Base-by-base conservation (phyloP, 495 filamentous ascomycete species). In the Hypoxylon perforatum region DNA sequence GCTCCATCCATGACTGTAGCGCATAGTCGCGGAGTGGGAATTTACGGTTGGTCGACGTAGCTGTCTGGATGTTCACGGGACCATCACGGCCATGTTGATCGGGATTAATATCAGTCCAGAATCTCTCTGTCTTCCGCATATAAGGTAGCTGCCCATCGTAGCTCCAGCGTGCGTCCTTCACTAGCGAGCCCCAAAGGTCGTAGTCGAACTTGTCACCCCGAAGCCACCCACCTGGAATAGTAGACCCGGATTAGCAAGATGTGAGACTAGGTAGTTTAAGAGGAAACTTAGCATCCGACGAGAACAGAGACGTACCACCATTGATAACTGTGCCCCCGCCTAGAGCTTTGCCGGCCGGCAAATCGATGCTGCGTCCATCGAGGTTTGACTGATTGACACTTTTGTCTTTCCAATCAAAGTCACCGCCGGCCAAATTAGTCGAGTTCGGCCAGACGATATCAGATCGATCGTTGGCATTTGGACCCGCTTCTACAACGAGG, bases 261-360 rank as follows among this genome's bases (percentile, higher is more conserved):
- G 35, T 11, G 8, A n/a, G 14, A 38, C 3, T 12, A n/a, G 35
- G 9, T 38, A 38, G 9, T 38, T 38, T 12, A 18, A 28, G 25
- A 28, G 25, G 7, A 28, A 28, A 28, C 25, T 28, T 28, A 28
- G 25, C 25, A 28, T 28, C 25, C 7, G 7, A 7, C 25, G 25
- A 28, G 3, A 28, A 28, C 25, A 28, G 25, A 28, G 25, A 61
- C 57, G 10, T 41, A 62, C 66, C 30, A 0, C 10, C 18, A 28
- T 70, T 70, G 23, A 70, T 65, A 12, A 60, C 56, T 8, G 61
- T 61, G 9, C 70, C 65, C 10, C 80, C 80, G 50, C 76, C 76
- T 3, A 82, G 71, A 0, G 73, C 66, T 48, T 79, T 81, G 0
- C 81, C 81, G 18, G 63, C 72, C 11, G 78, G 72, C 64, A 75